Evolutionary conservation across 2,329 filamentous ascomycete species (phyloP), one percentile per base, ranked within the genome.

Genomic region (Capronia epimyces): DNA sequence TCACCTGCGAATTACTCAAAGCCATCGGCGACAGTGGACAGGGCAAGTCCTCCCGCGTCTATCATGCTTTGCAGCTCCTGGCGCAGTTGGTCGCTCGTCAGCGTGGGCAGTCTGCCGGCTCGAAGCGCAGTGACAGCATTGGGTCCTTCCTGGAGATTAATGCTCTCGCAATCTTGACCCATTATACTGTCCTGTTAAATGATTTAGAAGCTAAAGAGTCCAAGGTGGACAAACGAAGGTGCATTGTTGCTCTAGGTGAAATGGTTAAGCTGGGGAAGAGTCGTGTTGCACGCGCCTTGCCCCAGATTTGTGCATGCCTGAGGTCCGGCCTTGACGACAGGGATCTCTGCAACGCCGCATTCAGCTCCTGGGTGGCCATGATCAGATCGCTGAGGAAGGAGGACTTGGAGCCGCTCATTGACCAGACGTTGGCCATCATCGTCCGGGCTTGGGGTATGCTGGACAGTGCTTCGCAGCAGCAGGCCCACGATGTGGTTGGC

Each of bases 241-340:
- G 84, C 60, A 81, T 98, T 7, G 80, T 81, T 57, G 90, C 88
- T 3, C 85, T 98, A 64, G 86, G 89, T 60, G 88, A 95, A 65
- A 87, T 98, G 79, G 85, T 96, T 43, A 81, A 75, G 47, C 74
- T 94, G 43, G 86, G 87, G 39, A 84, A 82, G 61, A 76, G 76
- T 2, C 83, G 87, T 63, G 81, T 90, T 25, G 84, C 82, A 54
- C 82, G 85, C 60, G 93, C 88, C 43, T 75, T 95, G 34, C 91
- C 93, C 18, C 62, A 91, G 83, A 91, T 97, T 49, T 89, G 89
- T 59, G 89, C 91, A n/a, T 96, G 88, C 64, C 74, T 98, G 10
- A 82, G 95, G 56, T 89, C 89, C 18, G 89, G 89, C 0, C 78
- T 97, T 53, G 78, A 85, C 13, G 80, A 86, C 44, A 76, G 83